Conservation (phyloP, 495 filamentous ascomycete genomes). For the Daldinia decipiens region DNA sequence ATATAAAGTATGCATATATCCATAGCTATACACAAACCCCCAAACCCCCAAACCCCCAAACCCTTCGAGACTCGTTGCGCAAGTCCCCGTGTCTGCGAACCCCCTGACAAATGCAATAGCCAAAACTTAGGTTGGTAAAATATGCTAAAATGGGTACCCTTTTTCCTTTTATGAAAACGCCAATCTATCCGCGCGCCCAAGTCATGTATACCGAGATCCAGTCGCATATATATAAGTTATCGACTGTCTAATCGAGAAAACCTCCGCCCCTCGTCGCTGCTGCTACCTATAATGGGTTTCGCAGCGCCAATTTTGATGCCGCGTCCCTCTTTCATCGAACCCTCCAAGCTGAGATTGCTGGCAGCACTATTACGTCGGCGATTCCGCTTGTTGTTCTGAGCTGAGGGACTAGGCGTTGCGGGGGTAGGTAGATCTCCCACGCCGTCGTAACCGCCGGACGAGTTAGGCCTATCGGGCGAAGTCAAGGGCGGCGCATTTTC, state of each 20-base stretch:
- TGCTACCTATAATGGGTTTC: conserved; percentile 41
- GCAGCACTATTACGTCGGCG: conserved; percentile 39
- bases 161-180: conserved; percentile 16
- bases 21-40: neutral
- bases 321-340: conserved; percentile 40
- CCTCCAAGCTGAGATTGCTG: conserved; percentile 45
- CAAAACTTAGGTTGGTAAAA: conserved; percentile 7
- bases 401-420: conserved; percentile 35
- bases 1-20: neutral
- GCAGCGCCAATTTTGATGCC: conserved; percentile 51
- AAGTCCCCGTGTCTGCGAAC: neutral
- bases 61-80: neutral
- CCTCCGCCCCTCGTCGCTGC: conserved; percentile 42
- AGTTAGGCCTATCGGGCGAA: conserved; percentile 20
- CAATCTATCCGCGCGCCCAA: conserved; percentile 18
- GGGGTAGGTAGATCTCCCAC: conserved; percentile 17
- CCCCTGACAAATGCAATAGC: neutral
- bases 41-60: neutral
- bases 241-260: conserved; percentile 7
- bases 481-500: conserved; percentile 21
- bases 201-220: conserved; percentile 12
- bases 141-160: neutral
- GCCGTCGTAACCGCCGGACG: conserved; percentile 18
- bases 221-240: neutral
- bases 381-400: conserved; percentile 24